Evolutionary conservation across 257 asterid species (phyloP).

Genomic region (Henckelia pumila): DNA sequence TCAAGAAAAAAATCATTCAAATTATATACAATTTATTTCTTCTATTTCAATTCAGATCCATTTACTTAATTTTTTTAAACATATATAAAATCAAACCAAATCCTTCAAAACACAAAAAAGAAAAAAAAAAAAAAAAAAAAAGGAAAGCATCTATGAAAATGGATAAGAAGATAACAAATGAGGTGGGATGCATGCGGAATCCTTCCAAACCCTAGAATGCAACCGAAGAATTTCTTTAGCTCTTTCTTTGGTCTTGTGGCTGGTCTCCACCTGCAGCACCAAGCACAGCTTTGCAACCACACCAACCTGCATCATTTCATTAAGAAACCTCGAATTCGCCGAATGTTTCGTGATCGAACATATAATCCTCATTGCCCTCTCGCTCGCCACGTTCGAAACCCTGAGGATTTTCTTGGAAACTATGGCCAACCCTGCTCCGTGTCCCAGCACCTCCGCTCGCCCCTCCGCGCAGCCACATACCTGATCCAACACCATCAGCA

Average conservation of each 20-base stretch:
- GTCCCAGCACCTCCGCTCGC: conserved; percentile 61
- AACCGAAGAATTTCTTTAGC: conserved; percentile 47
- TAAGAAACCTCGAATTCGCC: conserved; percentile 47
- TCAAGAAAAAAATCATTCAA: neutral
- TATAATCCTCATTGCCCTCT: conserved; percentile 54
- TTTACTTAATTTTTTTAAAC: neutral
- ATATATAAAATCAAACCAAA: neutral
- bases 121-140: neutral
- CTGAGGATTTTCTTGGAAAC: conserved; percentile 75
- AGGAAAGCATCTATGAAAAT: conserved; percentile 12
- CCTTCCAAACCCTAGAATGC: conserved; percentile 77
- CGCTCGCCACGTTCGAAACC: conserved; percentile 65
- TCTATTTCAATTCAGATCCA: neutral
- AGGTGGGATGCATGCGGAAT: conserved; percentile 58
- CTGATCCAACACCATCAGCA: conserved; percentile 48
- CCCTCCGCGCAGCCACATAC: conserved; percentile 80
- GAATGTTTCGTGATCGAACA: conserved; percentile 44
- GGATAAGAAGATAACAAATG: conserved; percentile 56
- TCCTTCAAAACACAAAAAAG: too few relatives aligned
- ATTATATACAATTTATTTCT: neutral
- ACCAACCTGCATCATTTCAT: conserved; percentile 71
- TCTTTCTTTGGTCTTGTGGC: conserved; percentile 47
- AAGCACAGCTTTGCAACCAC: conserved; percentile 71
- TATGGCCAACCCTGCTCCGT: conserved; percentile 65
- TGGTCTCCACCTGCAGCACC: conserved; percentile 56